Conservation (phyloP, 1,284 basidiomycete genomes). For the Leccinum fuscescens region DNA sequence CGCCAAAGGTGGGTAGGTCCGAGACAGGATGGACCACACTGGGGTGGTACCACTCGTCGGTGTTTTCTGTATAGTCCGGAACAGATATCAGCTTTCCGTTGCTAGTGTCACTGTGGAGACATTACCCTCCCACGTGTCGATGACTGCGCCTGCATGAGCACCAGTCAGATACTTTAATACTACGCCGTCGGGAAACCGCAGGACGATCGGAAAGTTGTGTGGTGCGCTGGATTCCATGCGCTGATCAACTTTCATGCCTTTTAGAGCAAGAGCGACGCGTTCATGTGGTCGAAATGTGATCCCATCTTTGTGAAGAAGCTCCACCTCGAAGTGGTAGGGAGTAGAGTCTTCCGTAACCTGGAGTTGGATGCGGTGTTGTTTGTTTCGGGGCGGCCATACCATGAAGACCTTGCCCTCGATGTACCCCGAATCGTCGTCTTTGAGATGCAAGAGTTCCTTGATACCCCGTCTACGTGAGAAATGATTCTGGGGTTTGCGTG, state of each 20-base stretch:
- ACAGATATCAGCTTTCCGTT: not conserved
- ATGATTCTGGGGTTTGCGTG: slow-evolving; percentile 4
- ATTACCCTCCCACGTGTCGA: slow-evolving; percentile 44
- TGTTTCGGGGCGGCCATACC: slow-evolving; percentile 38
- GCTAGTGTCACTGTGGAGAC: not conserved
- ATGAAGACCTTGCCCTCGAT: slow-evolving; percentile 43
- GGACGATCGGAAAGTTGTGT: slow-evolving; percentile 35
- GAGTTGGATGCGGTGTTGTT: slow-evolving; percentile 27
- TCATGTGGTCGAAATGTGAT: slow-evolving; percentile 38
- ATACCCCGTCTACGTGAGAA: slow-evolving; percentile 28
- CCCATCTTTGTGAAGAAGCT: slow-evolving; percentile 32
- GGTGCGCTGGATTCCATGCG: slow-evolving; percentile 28
- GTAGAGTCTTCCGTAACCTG: slow-evolving; percentile 21
- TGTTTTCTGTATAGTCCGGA: slow-evolving; percentile 9
- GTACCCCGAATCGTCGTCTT: slow-evolving; percentile 33
- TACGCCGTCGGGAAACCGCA: slow-evolving; percentile 41
- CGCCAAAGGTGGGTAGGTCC: slow-evolving; percentile 8
- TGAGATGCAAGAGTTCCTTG: slow-evolving; percentile 21
- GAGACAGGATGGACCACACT: slow-evolving; percentile 14
- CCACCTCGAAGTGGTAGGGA: slow-evolving; percentile 38
- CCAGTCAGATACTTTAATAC: slow-evolving; percentile 36
- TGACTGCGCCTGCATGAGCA: slow-evolving; percentile 22
- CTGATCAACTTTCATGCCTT: slow-evolving; percentile 34
- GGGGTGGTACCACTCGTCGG: slow-evolving; percentile 32
- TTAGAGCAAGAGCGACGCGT: slow-evolving; percentile 43